Percentiles rank a stretch among this genome's conserved stretches.
Conservation (phyloP, 768 basidiomycete genomes). For the Macrolepiota dolichaula region DNA sequence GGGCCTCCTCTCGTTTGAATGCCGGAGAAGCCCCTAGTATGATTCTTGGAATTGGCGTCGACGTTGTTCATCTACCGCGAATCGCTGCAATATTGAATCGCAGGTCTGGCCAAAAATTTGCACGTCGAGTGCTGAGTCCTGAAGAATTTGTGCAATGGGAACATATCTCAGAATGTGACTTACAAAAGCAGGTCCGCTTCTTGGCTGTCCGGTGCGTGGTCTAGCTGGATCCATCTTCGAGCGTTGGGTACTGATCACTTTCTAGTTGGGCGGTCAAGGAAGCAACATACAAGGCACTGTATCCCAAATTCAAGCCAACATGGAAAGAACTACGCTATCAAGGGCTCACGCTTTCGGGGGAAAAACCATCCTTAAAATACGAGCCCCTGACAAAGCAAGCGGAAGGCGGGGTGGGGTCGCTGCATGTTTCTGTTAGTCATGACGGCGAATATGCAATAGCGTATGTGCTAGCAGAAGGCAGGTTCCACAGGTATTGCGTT, state of each 20-base stretch:
- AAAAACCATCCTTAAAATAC: slow-evolving; percentile 43
- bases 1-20: neutral
- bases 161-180: slow-evolving; percentile 22
- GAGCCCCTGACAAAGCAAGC: slow-evolving; percentile 25
- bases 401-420: slow-evolving; percentile 25
- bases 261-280: slow-evolving; percentile 82
- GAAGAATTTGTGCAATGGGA: slow-evolving; percentile 40
- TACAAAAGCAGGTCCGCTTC: slow-evolving; percentile 38
- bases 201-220: slow-evolving; percentile 67
- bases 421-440: slow-evolving; percentile 78
- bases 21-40: slow-evolving; percentile 34
- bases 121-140: slow-evolving; percentile 60
- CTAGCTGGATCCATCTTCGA: neutral
- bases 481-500: neutral
- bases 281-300: slow-evolving; percentile 83
- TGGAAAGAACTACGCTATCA: slow-evolving; percentile 75
- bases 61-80: slow-evolving; percentile 68
- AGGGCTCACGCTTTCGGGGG: slow-evolving; percentile 23
- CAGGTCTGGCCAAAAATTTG: slow-evolving; percentile 42
- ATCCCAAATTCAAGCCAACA: slow-evolving; percentile 52
- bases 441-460: slow-evolving; percentile 77
- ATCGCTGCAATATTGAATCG: slow-evolving; percentile 52
- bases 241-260: slow-evolving; percentile 3
- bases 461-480: slow-evolving; percentile 59
- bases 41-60: slow-evolving; percentile 74